Evolutionary conservation across 2,329 filamentous ascomycete species (phyloP).

Genomic region (Aspergillus pseudoviridinutans): DNA sequence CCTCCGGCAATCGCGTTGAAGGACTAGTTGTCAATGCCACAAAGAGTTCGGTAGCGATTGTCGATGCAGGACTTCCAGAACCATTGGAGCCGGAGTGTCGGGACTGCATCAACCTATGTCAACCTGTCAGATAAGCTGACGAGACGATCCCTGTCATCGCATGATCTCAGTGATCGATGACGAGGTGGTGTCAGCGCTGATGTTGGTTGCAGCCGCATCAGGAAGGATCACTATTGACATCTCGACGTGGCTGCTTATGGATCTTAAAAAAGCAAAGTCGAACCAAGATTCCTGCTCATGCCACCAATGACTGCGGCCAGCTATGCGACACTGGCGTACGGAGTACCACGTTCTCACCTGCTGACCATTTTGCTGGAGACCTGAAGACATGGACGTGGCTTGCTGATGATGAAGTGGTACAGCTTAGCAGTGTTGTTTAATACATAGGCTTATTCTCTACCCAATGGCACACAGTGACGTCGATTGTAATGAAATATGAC

Average conservation of each 20-base stretch:
- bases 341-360: not conserved
- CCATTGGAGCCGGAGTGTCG: not conserved
- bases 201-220: not conserved
- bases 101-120: not conserved
- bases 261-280: not conserved
- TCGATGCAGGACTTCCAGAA: not conserved
- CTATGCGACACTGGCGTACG: not conserved
- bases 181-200: not conserved
- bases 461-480: not conserved
- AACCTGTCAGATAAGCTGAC: not conserved
- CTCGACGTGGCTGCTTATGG: not conserved
- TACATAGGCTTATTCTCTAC: not conserved
- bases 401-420: not conserved
- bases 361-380: too few relatives aligned
- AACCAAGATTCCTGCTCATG: too few relatives aligned
- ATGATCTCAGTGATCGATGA: not conserved
- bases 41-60: not conserved
- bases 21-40: not conserved
- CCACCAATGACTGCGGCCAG: not conserved
- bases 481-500: not conserved
- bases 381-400: not conserved
- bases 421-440: not conserved
- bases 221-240: not conserved
- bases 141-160: not conserved
- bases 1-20: not conserved